Conservation (phyloP, 176 grass and related monocot species). For the Cenchrus fungigraminus region DNA sequence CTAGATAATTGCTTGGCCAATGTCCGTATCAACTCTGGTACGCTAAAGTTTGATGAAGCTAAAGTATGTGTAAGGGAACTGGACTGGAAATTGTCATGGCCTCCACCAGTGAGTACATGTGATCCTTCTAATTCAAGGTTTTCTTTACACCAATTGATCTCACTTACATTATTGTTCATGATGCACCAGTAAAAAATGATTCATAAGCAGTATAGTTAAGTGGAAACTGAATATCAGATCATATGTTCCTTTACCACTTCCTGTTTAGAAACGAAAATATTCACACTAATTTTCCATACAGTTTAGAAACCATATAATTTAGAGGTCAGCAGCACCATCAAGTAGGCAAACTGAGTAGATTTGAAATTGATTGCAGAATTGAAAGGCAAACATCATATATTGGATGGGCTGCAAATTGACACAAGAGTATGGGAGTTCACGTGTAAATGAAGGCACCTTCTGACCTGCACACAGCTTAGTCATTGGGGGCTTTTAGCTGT, state of each 20-base stretch:
- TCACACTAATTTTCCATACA: background rate
- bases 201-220: background rate
- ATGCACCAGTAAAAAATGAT: background rate
- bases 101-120: slow-evolving; percentile 46
- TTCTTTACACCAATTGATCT: background rate
- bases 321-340: too few species aligned
- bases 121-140: slow-evolving; percentile 63
- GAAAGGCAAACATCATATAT: background rate
- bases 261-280: slow-evolving; percentile 18
- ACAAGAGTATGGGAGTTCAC: background rate
- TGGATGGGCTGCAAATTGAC: background rate
- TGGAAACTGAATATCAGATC: slow-evolving; percentile 4
- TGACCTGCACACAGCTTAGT: background rate
- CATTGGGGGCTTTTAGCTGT: background rate
- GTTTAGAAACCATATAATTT: background rate
- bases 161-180: background rate
- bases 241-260: background rate
- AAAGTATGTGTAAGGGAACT: slow-evolving; percentile 72
- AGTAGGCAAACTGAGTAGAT: background rate
- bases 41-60: slow-evolving; percentile 60
- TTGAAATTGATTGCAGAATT: background rate
- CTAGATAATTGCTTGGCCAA: slow-evolving; percentile 80
- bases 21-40: slow-evolving; percentile 58
- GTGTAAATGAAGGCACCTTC: slow-evolving; percentile 3
- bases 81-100: slow-evolving; percentile 76